These are phyloP conservation scores for Globisporangium carolinianum DNA, from an alignment of 352 stramenopile species.

Conservation along the genomic window DNA sequence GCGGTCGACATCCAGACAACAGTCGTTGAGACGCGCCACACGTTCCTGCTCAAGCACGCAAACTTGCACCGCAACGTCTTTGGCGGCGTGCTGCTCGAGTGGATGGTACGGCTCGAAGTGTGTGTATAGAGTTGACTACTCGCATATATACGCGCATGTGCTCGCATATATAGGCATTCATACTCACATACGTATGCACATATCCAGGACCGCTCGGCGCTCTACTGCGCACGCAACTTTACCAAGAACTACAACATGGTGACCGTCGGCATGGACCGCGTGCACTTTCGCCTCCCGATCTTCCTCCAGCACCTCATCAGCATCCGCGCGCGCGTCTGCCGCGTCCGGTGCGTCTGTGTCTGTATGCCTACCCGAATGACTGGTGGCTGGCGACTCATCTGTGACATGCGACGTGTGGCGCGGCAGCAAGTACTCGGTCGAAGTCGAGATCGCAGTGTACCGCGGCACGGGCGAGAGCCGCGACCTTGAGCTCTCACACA, in stretches of 20 bases:
- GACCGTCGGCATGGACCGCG: constrained; percentile 70
- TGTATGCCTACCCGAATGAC: not conserved
- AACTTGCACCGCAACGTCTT: constrained; percentile 35
- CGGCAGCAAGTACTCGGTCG: constrained; percentile 25
- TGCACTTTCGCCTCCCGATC: constrained; percentile 68
- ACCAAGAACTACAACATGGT: constrained; percentile 73
- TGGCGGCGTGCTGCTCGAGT: constrained; percentile 33
- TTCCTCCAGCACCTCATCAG: constrained; percentile 46
- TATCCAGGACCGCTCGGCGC: constrained; percentile 42
- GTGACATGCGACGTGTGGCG: not conserved
- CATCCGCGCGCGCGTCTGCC: constrained; percentile 51
- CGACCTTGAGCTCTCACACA: constrained; percentile 21
- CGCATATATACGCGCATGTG: too few relatives aligned
- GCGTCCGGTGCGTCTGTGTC: constrained; percentile 36
- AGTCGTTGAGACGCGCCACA: constrained; percentile 28
- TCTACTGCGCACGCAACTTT: constrained; percentile 67
- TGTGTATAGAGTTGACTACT: not conserved
- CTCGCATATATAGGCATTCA: too few relatives aligned
- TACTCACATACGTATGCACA: too few relatives aligned
- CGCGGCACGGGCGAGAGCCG: constrained; percentile 15
- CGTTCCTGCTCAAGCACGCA: constrained; percentile 31
- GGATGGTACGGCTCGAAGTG: constrained; percentile 20
- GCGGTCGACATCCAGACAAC: constrained; percentile 25
- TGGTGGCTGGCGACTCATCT: not conserved
- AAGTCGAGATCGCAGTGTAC: constrained; percentile 32